phyloP scores from a whole-genome alignment of 2,329 filamentous ascomycete genomes.

The Aspergillus versicolor region DNA sequence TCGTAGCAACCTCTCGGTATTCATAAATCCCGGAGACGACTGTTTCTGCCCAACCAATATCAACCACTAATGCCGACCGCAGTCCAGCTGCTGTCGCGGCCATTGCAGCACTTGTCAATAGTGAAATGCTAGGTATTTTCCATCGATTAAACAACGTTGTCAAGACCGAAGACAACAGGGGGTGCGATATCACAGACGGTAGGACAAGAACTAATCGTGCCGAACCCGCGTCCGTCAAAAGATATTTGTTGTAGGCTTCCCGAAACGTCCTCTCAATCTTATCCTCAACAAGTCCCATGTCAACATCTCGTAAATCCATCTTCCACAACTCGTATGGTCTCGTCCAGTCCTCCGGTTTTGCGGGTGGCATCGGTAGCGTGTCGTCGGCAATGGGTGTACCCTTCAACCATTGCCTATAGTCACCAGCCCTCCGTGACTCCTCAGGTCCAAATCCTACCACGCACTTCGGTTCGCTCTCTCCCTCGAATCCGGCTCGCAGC shows the following conservation, averaged over 20 bases:
- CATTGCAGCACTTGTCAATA: constrained; percentile 76
- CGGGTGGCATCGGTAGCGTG: constrained; percentile 21
- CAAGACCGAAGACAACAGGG: constrained; percentile 72
- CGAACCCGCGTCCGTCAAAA: constrained; percentile 61
- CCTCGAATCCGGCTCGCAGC: constrained; percentile 80
- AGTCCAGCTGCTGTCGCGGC: constrained; percentile 75
- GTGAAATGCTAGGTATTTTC: constrained; percentile 74
- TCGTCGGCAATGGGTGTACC: constrained; percentile 53
- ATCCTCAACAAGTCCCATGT: constrained; percentile 79
- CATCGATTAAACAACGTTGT: constrained; percentile 79
- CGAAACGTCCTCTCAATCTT: constrained; percentile 80
- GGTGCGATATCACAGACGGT: constrained; percentile 74
- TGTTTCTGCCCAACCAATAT: constrained; percentile 92
- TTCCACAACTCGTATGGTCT: constrained; percentile 69
- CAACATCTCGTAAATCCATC: constrained; percentile 68
- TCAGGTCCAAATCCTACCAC: constrained; percentile 71
- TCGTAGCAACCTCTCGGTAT: constrained; percentile 74
- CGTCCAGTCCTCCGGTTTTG: constrained; percentile 45
- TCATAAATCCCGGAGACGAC: constrained; percentile 84
- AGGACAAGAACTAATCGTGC: constrained; percentile 73
- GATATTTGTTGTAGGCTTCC: constrained; percentile 77
- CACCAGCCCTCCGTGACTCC: constrained; percentile 72
- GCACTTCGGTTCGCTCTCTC: constrained; percentile 73
- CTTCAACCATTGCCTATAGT: constrained; percentile 71
- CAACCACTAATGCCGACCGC: constrained; percentile 80